phyloP scores from a whole-genome alignment of 1,284 basidiomycete genomes.

The Rhizoctonia solani region DNA sequence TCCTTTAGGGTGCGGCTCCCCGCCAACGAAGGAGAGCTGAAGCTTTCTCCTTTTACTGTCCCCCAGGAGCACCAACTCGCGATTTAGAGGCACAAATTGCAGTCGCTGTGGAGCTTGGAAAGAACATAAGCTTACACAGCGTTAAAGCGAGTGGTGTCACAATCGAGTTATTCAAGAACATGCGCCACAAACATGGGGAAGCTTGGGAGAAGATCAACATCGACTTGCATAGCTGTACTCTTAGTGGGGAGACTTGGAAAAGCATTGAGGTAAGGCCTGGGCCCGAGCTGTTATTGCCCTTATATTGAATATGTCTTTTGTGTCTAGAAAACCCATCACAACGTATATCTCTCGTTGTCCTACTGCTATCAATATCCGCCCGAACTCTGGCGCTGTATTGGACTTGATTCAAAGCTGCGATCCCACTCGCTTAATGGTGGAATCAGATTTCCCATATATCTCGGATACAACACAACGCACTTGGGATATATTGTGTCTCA shows the following conservation, averaged over 20 bases:
- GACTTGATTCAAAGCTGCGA: slow-evolving; percentile 63
- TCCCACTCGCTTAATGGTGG: slow-evolving; percentile 67
- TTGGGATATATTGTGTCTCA: slow-evolving; percentile 67
- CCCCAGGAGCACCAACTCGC: slow-evolving; percentile 73
- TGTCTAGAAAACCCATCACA: slow-evolving; percentile 65
- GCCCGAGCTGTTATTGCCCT: slow-evolving; percentile 3
- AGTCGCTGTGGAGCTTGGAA: slow-evolving; percentile 68
- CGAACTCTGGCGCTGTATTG: slow-evolving; percentile 56
- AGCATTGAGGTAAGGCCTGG: slow-evolving; percentile 61
- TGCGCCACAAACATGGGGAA: slow-evolving; percentile 56
- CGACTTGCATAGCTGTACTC: slow-evolving; percentile 77
- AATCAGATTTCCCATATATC: slow-evolving; percentile 73
- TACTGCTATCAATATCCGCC: slow-evolving; percentile 69
- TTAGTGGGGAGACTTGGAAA: slow-evolving; percentile 69
- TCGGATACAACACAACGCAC: slow-evolving; percentile 57
- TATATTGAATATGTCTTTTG: background rate
- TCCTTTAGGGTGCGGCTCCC: slow-evolving; percentile 65
- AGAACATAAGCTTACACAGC: slow-evolving; percentile 78
- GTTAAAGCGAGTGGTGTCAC: slow-evolving; percentile 72
- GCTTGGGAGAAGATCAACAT: slow-evolving; percentile 65
- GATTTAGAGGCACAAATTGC: slow-evolving; percentile 76
- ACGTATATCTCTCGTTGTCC: slow-evolving; percentile 79
- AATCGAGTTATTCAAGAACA: slow-evolving; percentile 59
- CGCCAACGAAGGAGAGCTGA: slow-evolving; percentile 46
- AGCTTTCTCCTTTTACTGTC: slow-evolving; percentile 68